A percentile compares a stretch with the other conserved stretches of the same genome.
Conservation (phyloP, 768 basidiomycete genomes). For the Tylopilus vinaceipallidus region DNA sequence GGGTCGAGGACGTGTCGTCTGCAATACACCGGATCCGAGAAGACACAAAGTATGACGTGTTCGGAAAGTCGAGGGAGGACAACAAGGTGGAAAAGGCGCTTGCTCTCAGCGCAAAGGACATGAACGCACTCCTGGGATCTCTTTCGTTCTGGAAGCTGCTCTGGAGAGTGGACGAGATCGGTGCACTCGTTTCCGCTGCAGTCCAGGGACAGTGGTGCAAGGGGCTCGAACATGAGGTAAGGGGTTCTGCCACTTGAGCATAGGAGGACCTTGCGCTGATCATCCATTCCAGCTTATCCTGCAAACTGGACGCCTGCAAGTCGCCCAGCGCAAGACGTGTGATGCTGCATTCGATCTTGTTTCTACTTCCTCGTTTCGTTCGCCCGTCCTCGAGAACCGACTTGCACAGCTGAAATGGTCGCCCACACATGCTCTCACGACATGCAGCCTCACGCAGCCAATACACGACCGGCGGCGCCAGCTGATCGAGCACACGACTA, state of each 20-base stretch:
- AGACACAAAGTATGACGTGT: conserved; percentile 36
- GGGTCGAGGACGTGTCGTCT: conserved; percentile 37
- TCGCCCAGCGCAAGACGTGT: conserved; percentile 44
- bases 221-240: conserved; percentile 52
- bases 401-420: conserved; percentile 52
- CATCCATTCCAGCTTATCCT: conserved; percentile 49
- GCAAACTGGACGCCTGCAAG: conserved; percentile 58
- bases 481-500: conserved; percentile 53
- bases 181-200: conserved; percentile 31
- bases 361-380: conserved; percentile 39
- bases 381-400: conserved; percentile 56
- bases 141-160: conserved; percentile 40
- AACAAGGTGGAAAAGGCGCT: conserved; percentile 29
- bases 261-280: neutral
- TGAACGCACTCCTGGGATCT: conserved; percentile 30
- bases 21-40: conserved; percentile 40
- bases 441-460: conserved; percentile 48
- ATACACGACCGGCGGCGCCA: conserved; percentile 51
- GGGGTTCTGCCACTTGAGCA: neutral
- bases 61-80: conserved; percentile 32
- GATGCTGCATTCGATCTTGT: conserved; percentile 40
- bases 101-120: conserved; percentile 26
- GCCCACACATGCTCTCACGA: conserved; percentile 44
- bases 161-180: conserved; percentile 42
- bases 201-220: conserved; percentile 38